Percentiles rank a stretch among this genome's conserved stretches.
phyloP scores from a whole-genome alignment of 805 yeast species.

The Candida boidinii region DNA sequence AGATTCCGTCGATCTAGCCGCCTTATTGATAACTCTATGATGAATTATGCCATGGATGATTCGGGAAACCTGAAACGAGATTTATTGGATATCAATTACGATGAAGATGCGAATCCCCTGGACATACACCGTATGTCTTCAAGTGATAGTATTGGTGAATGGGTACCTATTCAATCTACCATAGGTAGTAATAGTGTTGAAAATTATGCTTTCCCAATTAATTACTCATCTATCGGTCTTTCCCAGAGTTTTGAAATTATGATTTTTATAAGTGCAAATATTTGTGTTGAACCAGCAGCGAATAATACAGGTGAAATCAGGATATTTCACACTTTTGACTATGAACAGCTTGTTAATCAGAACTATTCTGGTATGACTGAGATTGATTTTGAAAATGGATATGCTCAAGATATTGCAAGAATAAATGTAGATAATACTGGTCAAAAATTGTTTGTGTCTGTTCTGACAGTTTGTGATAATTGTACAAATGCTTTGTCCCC shows the following conservation, averaged over 20 bases:
- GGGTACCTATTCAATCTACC: not conserved
- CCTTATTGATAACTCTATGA: too few species aligned
- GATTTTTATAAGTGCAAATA: slow-evolving; percentile 42
- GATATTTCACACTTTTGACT: slow-evolving; percentile 6
- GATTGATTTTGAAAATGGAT: slow-evolving; percentile 16
- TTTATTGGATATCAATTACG: too few species aligned
- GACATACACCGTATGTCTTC: too few species aligned
- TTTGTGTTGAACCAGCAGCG: slow-evolving; percentile 28
- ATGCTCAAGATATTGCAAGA: slow-evolving; percentile 14
- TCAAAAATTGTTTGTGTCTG: slow-evolving; percentile 12
- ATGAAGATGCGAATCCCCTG: too few species aligned
- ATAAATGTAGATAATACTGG: slow-evolving; percentile 6
- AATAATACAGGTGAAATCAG: slow-evolving; percentile 7
- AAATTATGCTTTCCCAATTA: slow-evolving; percentile 32
- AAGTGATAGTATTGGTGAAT: too few species aligned
- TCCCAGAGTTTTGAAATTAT: slow-evolving; percentile 38
- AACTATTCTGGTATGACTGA: slow-evolving; percentile 6
- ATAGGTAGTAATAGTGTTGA: not conserved
- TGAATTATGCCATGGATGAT: too few species aligned
- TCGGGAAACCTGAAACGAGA: too few species aligned
- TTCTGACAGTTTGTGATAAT: slow-evolving; percentile 15
- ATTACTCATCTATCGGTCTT: slow-evolving; percentile 31
- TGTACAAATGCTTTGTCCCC: slow-evolving; percentile 14
- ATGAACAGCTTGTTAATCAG: not conserved
- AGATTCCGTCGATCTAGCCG: too few species aligned